Evolutionary conservation across 176 grass and related monocot species (phyloP).

Genomic region (Rhynchospora breviuscula): DNA sequence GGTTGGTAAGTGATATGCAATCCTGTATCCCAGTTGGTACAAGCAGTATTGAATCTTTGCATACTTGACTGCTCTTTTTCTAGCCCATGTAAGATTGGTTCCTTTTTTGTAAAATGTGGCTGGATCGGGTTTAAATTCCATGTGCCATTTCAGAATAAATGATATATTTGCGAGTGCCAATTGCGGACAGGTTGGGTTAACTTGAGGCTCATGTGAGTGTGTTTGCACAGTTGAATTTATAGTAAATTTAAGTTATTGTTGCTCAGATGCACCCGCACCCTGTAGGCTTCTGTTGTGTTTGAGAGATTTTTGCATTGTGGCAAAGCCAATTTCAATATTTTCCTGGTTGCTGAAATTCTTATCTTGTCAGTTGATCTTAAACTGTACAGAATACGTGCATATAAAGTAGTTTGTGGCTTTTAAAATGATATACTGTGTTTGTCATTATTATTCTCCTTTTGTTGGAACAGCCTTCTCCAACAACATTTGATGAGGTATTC

Average conservation of each 20-base stretch:
- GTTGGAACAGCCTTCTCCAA: slow-evolving; percentile 65
- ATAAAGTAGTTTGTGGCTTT: neutral
- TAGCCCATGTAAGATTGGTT: neutral
- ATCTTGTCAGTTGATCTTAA: neutral
- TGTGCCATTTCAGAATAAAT: no score
- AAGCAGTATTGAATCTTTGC: neutral
- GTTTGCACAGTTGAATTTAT: neutral
- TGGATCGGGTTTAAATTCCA: neutral
- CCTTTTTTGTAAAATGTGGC: neutral
- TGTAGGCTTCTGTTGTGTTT: neutral
- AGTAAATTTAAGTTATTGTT: neutral
- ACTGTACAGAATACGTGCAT: neutral
- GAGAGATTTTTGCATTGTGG: neutral
- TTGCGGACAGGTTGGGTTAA: neutral
- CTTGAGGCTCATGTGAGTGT: neutral
- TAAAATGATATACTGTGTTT: neutral
- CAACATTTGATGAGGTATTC: slow-evolving; percentile 87
- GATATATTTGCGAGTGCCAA: neutral
- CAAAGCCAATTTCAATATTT: neutral
- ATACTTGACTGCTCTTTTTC: neutral
- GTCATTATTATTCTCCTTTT: slow-evolving; percentile 9
- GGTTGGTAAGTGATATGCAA: neutral
- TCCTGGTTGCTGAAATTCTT: neutral
- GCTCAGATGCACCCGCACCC: neutral
- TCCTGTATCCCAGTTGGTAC: neutral